Conservation (phyloP, 331 rosid genomes). For the Cydonia oblonga region DNA sequence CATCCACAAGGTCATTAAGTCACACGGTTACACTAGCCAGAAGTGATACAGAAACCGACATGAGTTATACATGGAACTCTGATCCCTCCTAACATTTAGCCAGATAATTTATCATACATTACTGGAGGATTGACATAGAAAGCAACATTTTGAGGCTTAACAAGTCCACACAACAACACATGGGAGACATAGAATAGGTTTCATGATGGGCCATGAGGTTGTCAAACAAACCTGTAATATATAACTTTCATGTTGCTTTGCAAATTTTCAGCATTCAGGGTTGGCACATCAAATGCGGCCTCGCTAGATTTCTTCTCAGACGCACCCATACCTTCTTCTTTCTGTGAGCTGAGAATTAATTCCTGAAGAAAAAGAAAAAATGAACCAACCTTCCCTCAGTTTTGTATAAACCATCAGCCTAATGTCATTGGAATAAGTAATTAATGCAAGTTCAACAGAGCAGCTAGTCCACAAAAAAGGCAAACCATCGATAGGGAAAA, state of each 20-base stretch:
- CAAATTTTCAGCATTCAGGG: conserved; percentile 78
- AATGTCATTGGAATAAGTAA: not conserved
- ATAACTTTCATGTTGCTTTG: conserved; percentile 75
- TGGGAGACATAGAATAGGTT: not conserved
- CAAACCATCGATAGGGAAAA: not conserved
- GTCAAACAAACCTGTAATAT: conserved; percentile 66
- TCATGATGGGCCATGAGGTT: not conserved
- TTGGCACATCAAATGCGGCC: conserved; percentile 39
- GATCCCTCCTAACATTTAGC: not conserved
- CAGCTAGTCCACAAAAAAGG: not conserved
- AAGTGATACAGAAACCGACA: not conserved
- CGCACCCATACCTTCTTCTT: conserved; percentile 44
- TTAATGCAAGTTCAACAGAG: not conserved
- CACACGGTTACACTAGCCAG: not conserved
- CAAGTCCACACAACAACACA: not conserved
- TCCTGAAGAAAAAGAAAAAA: not conserved
- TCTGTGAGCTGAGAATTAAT: not conserved
- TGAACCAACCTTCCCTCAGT: not conserved
- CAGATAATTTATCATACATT: not conserved
- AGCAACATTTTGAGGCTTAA: too few species aligned
- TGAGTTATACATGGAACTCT: not conserved
- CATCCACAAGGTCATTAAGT: not conserved
- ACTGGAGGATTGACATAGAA: not conserved
- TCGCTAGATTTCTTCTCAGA: conserved; percentile 61
- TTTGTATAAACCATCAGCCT: not conserved